Evolutionary conservation across 2,329 filamentous ascomycete genomes (phyloP).

Genomic region (Falciphora oryzae): DNA sequence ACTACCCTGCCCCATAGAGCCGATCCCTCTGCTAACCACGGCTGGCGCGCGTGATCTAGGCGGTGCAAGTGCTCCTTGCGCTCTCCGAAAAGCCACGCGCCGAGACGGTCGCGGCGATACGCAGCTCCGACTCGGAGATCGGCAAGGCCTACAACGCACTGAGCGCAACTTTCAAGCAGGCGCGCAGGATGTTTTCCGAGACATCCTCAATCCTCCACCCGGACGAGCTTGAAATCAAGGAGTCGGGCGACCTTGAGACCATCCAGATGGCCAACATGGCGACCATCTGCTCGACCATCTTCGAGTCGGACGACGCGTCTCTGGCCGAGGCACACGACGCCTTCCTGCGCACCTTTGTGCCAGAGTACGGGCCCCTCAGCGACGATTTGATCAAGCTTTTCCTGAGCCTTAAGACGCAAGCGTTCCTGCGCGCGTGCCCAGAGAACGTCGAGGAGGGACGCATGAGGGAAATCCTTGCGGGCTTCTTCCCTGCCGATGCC

Average conservation of each 20-base stretch:
- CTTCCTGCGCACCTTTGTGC: slow-evolving; percentile 38
- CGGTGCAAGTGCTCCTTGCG: slow-evolving; percentile 31
- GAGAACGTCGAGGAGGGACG: slow-evolving; percentile 41
- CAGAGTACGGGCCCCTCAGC: slow-evolving; percentile 32
- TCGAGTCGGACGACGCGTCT: slow-evolving; percentile 31
- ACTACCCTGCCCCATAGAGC: not conserved
- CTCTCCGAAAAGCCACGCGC: slow-evolving; percentile 27
- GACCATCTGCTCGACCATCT: slow-evolving; percentile 35
- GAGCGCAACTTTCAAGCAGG: slow-evolving; percentile 26
- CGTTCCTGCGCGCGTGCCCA: slow-evolving; percentile 48
- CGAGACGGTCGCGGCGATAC: slow-evolving; percentile 23
- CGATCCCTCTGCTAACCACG: slow-evolving; percentile 6
- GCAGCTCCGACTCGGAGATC: slow-evolving; percentile 26
- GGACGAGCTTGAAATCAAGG: slow-evolving; percentile 32
- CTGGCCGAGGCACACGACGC: slow-evolving; percentile 38
- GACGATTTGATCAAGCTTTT: slow-evolving; percentile 37
- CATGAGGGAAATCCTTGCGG: slow-evolving; percentile 47
- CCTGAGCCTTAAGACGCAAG: slow-evolving; percentile 41
- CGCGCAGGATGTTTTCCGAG: slow-evolving; percentile 28
- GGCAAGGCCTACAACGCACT: slow-evolving; percentile 28
- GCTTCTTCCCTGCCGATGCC: slow-evolving; percentile 51
- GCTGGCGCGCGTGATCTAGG: slow-evolving; percentile 14
- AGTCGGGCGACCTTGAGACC: slow-evolving; percentile 31
- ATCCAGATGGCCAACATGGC: slow-evolving; percentile 45
- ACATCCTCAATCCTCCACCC: slow-evolving; percentile 25